phyloP scores from a whole-genome alignment of 169 alveolate species.

The Eimeria falciformis region DNA sequence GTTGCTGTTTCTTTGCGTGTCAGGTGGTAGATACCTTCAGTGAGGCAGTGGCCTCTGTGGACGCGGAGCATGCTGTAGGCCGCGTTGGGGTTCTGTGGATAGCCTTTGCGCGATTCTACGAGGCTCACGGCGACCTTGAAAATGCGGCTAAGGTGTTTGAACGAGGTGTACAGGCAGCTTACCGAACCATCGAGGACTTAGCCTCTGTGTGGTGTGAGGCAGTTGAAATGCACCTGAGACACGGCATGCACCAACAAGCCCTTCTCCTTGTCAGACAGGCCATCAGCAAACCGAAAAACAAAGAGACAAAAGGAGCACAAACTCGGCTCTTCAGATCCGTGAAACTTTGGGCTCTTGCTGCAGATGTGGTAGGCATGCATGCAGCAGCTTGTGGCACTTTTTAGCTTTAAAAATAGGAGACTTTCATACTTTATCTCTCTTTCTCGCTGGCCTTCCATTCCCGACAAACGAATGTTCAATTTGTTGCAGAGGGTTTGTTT shows the following conservation, averaged over 20 bases:
- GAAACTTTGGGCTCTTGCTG: constrained; percentile 62
- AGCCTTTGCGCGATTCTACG: constrained; percentile 87
- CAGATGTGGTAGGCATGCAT: constrained; percentile 69
- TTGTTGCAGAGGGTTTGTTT: no score
- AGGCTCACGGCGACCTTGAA: constrained; percentile 82
- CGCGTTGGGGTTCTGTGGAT: constrained; percentile 86
- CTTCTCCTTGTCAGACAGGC: constrained; percentile 43
- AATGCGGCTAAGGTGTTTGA: constrained; percentile 82
- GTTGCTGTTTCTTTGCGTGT: not conserved
- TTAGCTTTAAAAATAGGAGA: no score
- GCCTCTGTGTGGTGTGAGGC: constrained; percentile 86
- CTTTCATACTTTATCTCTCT: not conserved
- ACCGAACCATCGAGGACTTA: constrained; percentile 86
- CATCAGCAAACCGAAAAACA: not conserved
- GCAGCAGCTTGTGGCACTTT: no score
- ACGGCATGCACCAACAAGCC: not conserved
- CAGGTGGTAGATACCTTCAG: constrained; percentile 77
- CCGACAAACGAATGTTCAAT: no score
- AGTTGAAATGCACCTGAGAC: constrained; percentile 63
- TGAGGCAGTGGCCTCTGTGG: constrained; percentile 86
- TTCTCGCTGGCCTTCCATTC: not conserved
- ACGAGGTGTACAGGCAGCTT: constrained; percentile 84
- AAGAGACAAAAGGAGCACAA: constrained; percentile 17
- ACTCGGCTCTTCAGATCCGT: constrained; percentile 47
- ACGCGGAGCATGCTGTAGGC: constrained; percentile 86